phyloP scores from a whole-genome alignment of 805 yeast species.

The Lipomyces lipofer region DNA sequence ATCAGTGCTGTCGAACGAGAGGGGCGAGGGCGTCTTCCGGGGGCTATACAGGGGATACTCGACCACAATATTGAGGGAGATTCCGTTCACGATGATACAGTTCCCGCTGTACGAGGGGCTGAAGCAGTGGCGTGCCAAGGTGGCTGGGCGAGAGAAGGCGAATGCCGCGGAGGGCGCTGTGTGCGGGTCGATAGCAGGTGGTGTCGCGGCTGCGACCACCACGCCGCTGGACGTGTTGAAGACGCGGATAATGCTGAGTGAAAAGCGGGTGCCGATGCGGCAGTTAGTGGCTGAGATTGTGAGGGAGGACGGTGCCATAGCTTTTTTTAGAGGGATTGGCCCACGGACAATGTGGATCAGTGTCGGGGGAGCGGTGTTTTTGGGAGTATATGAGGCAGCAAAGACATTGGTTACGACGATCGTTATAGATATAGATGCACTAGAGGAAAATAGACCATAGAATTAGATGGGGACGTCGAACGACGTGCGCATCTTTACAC shows the following conservation, averaged over 20 bases:
- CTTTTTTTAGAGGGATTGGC: slow-evolving; percentile 82
- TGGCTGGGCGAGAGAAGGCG: slow-evolving; percentile 45
- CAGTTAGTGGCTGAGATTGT: slow-evolving; percentile 54
- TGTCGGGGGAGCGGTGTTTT: slow-evolving; percentile 96
- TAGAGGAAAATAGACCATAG: neutral
- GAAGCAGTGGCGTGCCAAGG: slow-evolving; percentile 59
- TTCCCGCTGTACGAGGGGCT: slow-evolving; percentile 89
- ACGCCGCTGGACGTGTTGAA: slow-evolving; percentile 94
- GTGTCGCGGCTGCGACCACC: slow-evolving; percentile 89
- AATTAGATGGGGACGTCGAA: neutral
- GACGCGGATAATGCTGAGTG: slow-evolving; percentile 83
- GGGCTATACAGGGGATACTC: slow-evolving; percentile 94
- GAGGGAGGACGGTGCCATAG: slow-evolving; percentile 70
- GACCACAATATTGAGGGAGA: slow-evolving; percentile 90
- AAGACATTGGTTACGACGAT: slow-evolving; percentile 8
- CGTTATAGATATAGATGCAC: neutral
- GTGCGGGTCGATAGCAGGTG: slow-evolving; percentile 93
- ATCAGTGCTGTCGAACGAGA: slow-evolving; percentile 58
- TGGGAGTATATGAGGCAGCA: slow-evolving; percentile 83
- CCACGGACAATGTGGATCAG: slow-evolving; percentile 98
- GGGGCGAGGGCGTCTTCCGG: slow-evolving; percentile 73
- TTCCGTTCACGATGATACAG: slow-evolving; percentile 94
- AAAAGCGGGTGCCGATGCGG: slow-evolving; percentile 49
- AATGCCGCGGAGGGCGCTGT: slow-evolving; percentile 78
- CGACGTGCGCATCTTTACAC: too few species aligned